phyloP scores from a whole-genome alignment of 164 flowering plant species.

The Sedum album region DNA sequence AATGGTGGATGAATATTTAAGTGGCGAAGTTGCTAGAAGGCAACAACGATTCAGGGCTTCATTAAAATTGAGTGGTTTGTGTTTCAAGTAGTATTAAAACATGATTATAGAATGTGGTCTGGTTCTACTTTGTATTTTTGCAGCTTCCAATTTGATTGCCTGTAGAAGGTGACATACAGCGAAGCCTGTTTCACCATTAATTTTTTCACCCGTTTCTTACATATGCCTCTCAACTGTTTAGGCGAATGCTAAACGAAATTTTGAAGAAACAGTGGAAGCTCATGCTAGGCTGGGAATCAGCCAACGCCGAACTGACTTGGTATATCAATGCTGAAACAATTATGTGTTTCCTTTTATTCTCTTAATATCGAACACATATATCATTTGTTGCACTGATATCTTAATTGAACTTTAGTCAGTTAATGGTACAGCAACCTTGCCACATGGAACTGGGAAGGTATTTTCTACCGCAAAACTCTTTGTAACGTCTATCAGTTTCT shows the following conservation, averaged over 20 bases:
- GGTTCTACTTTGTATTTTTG: not conserved
- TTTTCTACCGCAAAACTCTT: not conserved
- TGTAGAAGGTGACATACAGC: not conserved
- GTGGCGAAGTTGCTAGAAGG: not conserved
- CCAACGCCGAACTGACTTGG: constrained; percentile 71
- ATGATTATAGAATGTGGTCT: not conserved
- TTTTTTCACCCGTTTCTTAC: not conserved
- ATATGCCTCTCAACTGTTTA: constrained; percentile 32
- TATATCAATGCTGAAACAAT: constrained; percentile 12
- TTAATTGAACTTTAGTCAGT: constrained; percentile 56
- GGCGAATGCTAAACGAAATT: constrained; percentile 67
- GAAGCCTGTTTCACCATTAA: not conserved
- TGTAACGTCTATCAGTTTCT: not conserved
- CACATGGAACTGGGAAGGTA: constrained; percentile 95
- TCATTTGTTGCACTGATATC: constrained; percentile 9
- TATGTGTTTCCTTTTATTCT: not conserved
- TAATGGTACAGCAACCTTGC: constrained; percentile 63
- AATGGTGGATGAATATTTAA: not conserved
- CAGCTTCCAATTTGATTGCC: not conserved
- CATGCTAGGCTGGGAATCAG: constrained; percentile 79
- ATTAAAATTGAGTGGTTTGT: not conserved
- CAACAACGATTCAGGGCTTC: not conserved
- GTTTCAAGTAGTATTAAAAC: not conserved
- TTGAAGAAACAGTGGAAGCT: constrained; percentile 87
- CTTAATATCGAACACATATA: not conserved